Percentiles rank a stretch among this genome's conserved stretches.
Evolutionary conservation across 805 yeast species (phyloP).

Genomic region (Monosporozyma aerobia): DNA sequence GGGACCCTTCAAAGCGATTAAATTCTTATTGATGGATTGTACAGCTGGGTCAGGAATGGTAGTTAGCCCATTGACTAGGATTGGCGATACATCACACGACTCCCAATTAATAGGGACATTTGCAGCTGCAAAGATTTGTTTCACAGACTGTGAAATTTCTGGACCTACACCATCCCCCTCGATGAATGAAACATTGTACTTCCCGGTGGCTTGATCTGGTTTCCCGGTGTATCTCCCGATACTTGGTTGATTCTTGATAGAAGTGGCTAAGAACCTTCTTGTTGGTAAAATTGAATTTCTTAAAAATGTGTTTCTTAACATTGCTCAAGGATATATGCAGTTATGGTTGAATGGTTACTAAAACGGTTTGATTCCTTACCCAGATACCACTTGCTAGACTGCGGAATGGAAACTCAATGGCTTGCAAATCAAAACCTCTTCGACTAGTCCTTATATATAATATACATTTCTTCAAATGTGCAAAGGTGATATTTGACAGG

Average conservation of each 20-base stretch:
- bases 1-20: conserved; percentile 96
- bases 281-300: conserved; percentile 1
- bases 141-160: conserved; percentile 90
- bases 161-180: conserved; percentile 99
- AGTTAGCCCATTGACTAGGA: conserved; percentile 83
- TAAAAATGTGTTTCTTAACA: conserved; percentile 9
- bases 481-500: neutral
- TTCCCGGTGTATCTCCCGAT: conserved; percentile 29
- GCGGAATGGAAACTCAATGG: neutral
- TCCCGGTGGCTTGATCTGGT: conserved; percentile 52
- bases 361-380: neutral
- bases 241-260: conserved; percentile 20
- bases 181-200: conserved; percentile 86
- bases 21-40: conserved; percentile 83
- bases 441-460: neutral
- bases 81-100: conserved; percentile 91
- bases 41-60: conserved; percentile 89
- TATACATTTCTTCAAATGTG: too few species aligned
- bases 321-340: conserved; percentile 48
- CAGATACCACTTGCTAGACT: neutral
- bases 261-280: conserved; percentile 13
- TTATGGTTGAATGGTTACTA: conserved; percentile 11
- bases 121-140: conserved; percentile 88
- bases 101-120: conserved; percentile 96
- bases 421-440: neutral